These are phyloP conservation scores for Leishmania martiniquensis DNA, from an alignment of 208 protist species.

Conservation along the genomic window DNA sequence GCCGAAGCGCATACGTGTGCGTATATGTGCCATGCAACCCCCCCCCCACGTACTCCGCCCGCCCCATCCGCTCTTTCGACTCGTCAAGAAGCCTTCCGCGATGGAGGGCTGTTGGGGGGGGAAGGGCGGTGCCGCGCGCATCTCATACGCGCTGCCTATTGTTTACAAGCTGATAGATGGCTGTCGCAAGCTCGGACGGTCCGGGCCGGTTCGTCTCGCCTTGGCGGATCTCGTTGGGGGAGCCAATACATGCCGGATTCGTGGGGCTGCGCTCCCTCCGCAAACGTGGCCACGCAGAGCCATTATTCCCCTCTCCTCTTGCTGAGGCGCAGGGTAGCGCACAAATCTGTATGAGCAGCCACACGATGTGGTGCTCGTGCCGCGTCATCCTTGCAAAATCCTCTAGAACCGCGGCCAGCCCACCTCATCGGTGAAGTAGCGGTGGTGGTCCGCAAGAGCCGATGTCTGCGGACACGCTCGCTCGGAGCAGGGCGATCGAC, in stretches of 20 bases:
- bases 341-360: not conserved
- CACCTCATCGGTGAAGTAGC: not conserved
- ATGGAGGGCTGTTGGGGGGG: too few relatives aligned
- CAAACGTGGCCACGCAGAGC: conserved; percentile 5
- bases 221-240: conserved; percentile 23
- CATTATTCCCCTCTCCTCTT: conserved; percentile 19
- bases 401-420: not conserved
- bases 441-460: not conserved
- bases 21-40: conserved; percentile 9
- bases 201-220: conserved; percentile 10
- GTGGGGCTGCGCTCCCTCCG: conserved; percentile 22
- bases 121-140: conserved; percentile 9
- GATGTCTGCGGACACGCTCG: conserved; percentile 5
- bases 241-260: not conserved
- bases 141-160: conserved; percentile 9
- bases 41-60: conserved; percentile 9
- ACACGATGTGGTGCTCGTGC: conserved; percentile 17
- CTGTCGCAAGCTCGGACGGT: conserved; percentile 13
- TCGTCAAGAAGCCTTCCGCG: not conserved
- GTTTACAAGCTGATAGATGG: conserved; percentile 15
- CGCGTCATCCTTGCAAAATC: not conserved
- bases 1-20: not conserved
- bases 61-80: not conserved
- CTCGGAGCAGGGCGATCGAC: conserved; percentile 17
- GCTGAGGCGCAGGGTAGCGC: conserved; percentile 15